Base-by-base conservation (phyloP, 495 filamentous ascomycete genomes). In the Lasiosphaeriaceae sp. region DNA sequence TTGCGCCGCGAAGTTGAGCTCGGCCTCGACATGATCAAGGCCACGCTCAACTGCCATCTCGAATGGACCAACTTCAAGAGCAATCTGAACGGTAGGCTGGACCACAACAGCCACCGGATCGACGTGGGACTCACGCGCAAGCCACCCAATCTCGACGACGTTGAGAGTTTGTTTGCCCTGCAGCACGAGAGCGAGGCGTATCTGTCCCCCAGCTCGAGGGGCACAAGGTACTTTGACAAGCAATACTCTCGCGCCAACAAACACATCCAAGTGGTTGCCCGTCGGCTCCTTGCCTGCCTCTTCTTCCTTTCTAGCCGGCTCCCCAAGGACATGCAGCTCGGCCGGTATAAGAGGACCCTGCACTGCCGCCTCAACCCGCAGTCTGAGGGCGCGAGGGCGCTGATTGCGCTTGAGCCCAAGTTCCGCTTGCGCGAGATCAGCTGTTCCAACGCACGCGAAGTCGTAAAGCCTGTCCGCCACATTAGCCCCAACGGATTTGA, bases 61-160 rank as follows among this genome's bases (percentile, higher is more conserved):
- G 54, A 65, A 19, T 50, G 55, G 55, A 24, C 41, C n/a, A 46
- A 56, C 31, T 55, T 56, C 45, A 47, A 55, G 20, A 45, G 23
- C 44, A 9, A 69, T 66, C 19, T 43, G 44, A 44, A 37, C 34
- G 63, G 62, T n/a, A 66, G 62, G 23, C 57, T 70, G 0, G 20
- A 29, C 2, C 22, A 23, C n/a, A 52, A 53, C 24, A 56, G 14
- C 11, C 71, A 71, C 34, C 61, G 62, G 3, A 51, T 68, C 17
- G 54, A 73, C 29, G 58, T 67, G 35, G 51, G 59, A 11, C 57
- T 66, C 9, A 24, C 48, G 20, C 24, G 54, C 26, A 54, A 56
- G 48, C 63, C 62, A 9, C 71, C 70, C 0, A 41, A 45, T 14
- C 52, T 73, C 11, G 69, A 73, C 46, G 65, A 59, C 20, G 66